Conservation (phyloP, 2,329 filamentous ascomycete genomes). For the Bipolaris victoriae region DNA sequence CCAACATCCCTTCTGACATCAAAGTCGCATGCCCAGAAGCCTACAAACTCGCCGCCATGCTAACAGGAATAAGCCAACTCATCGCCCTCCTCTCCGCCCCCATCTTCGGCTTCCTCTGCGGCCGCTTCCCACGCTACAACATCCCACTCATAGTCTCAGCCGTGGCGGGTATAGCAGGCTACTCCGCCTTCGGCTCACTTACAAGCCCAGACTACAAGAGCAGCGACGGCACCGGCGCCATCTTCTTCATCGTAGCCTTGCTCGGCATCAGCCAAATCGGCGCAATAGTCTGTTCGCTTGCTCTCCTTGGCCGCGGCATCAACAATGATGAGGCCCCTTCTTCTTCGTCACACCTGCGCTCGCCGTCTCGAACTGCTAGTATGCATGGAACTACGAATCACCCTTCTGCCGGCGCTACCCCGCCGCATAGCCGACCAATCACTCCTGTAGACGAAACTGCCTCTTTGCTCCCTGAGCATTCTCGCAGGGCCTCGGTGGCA, state of each 20-base stretch:
- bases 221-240: constrained; percentile 68
- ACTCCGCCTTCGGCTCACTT: constrained; percentile 76
- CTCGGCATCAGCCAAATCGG: constrained; percentile 95
- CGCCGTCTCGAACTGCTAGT: constrained; percentile 1
- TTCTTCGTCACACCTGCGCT: constrained; percentile 1
- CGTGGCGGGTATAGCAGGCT: constrained; percentile 76
- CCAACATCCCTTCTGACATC: constrained; percentile 62
- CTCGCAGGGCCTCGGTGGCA: not conserved
- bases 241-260: constrained; percentile 78
- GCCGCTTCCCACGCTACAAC: constrained; percentile 68
- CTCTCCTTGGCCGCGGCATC: constrained; percentile 81
- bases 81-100: constrained; percentile 85
- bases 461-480: constrained; percentile 30
- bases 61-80: constrained; percentile 89
- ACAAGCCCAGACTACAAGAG: constrained; percentile 76
- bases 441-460: constrained; percentile 39
- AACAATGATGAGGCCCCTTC: constrained; percentile 55
- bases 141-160: constrained; percentile 76
- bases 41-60: constrained; percentile 83
- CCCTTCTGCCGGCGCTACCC: constrained; percentile 44
- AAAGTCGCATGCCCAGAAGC: constrained; percentile 85
- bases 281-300: constrained; percentile 94
- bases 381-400: constrained; percentile 24
- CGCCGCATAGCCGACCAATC: constrained; percentile 38
- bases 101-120: constrained; percentile 84